These are phyloP conservation scores for Phyllosticta paracitricarpa DNA, from an alignment of 2,329 filamentous ascomycete species.

Conservation along the genomic window DNA sequence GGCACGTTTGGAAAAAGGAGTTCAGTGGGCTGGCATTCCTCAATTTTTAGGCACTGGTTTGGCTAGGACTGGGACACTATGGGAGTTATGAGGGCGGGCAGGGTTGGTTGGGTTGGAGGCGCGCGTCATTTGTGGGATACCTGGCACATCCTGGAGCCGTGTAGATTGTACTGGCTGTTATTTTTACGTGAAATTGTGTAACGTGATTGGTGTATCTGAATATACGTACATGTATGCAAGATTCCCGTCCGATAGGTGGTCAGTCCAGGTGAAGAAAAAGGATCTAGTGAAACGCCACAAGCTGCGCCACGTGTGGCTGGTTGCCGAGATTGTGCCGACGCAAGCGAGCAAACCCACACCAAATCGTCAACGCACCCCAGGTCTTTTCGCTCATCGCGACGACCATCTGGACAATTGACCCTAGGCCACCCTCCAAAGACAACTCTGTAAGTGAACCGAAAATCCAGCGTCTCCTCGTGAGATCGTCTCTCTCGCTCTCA, in stretches of 20 bases:
- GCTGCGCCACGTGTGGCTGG: neutral
- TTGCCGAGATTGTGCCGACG: neutral
- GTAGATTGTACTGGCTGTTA: neutral
- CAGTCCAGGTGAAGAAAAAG: no score
- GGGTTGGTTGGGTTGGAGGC: neutral
- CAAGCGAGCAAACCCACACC: slow-evolving; percentile 10
- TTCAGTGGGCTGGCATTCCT: neutral
- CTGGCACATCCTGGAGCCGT: neutral
- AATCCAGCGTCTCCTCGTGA: neutral
- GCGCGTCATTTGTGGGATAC: neutral
- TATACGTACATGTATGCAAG: neutral
- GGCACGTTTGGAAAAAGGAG: neutral
- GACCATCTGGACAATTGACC: slow-evolving; percentile 7
- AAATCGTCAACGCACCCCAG: neutral
- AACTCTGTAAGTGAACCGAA: neutral
- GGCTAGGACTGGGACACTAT: neutral
- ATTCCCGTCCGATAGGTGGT: no score
- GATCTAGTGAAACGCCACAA: neutral
- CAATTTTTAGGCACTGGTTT: neutral
- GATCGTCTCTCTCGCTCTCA: neutral
- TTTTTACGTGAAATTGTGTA: neutral
- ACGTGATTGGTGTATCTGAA: neutral
- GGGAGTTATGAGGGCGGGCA: neutral
- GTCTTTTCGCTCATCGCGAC: slow-evolving; percentile 6
- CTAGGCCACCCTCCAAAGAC: slow-evolving; percentile 2